These are phyloP conservation scores for Ascodesmis nigricans DNA, from an alignment of 495 filamentous ascomycete species.

Conservation along the genomic window DNA sequence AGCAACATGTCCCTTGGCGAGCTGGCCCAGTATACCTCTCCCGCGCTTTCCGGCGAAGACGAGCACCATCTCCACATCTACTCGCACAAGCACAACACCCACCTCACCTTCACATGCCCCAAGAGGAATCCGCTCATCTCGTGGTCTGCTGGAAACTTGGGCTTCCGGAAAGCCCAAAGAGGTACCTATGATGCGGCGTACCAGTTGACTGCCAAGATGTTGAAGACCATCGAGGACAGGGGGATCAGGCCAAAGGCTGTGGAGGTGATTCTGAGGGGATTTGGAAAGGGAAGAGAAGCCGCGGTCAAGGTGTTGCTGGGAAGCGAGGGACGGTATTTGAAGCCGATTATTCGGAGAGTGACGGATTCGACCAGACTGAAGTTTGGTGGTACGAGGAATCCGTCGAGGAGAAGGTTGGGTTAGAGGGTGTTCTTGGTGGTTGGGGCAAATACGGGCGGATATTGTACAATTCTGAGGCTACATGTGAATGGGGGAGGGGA, in stretches of 20 bases:
- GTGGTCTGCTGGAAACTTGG: conserved; percentile 57
- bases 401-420: conserved; percentile 53
- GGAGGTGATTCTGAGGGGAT: conserved; percentile 63
- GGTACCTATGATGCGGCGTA: conserved; percentile 81
- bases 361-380: conserved; percentile 72
- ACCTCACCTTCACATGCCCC: conserved; percentile 68
- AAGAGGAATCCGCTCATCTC: conserved; percentile 55
- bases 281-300: conserved; percentile 66
- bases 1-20: no score
- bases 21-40: no score
- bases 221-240: conserved; percentile 50
- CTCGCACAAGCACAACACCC: conserved; percentile 72
- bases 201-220: conserved; percentile 57
- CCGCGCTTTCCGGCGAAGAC: conserved; percentile 21
- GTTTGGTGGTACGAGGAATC: conserved; percentile 82
- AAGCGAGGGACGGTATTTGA: conserved; percentile 51
- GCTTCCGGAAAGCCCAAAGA: conserved; percentile 58
- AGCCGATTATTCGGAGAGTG: conserved; percentile 48
- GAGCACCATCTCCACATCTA: conserved; percentile 77
- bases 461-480: no score
- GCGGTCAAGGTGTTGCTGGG: conserved; percentile 74
- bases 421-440: conserved; percentile 26
- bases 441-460: no score
- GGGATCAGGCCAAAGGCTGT: conserved; percentile 27
- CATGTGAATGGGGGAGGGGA: no score